Percentiles rank a stretch among this genome's conserved stretches.
Conservation (phyloP, 176 grass and related monocot species). For the Elaeis guineensis region DNA sequence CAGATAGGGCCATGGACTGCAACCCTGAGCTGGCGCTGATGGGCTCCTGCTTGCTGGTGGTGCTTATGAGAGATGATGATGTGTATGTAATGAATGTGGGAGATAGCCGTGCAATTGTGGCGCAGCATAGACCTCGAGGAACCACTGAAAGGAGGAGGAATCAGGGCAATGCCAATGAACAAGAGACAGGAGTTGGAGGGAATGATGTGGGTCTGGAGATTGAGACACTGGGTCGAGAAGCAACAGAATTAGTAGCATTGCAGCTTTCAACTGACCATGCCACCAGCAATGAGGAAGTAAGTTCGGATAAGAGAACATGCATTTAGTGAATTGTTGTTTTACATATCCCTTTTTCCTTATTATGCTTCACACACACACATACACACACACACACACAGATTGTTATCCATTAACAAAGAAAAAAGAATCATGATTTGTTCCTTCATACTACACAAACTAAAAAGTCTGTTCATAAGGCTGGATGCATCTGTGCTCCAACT, state of each 20-base stretch:
- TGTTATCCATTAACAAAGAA: too few species aligned
- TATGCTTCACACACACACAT: neutral
- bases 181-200: neutral
- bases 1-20: conserved; percentile 46
- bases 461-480: too few species aligned
- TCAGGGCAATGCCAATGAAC: too few species aligned
- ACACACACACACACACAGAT: too few species aligned
- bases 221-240: conserved; percentile 28
- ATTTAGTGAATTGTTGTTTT: too few species aligned
- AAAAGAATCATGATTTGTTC: too few species aligned
- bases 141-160: too few species aligned
- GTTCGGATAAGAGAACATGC: neutral
- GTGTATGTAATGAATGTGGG: conserved; percentile 98
- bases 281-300: conserved; percentile 76
- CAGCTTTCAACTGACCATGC: conserved; percentile 83
- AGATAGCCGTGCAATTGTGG: conserved; percentile 74
- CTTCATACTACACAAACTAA: too few species aligned
- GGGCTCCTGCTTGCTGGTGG: conserved; percentile 75
- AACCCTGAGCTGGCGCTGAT: conserved; percentile 84
- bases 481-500: too few species aligned
- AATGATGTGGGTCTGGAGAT: conserved; percentile 39
- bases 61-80: conserved; percentile 67
- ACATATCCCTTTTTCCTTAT: conserved; percentile 1
- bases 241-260: conserved; percentile 36
- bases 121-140: conserved; percentile 24